Base-by-base conservation (phyloP, 1,139 yeast species). In the Candida sojae region DNA sequence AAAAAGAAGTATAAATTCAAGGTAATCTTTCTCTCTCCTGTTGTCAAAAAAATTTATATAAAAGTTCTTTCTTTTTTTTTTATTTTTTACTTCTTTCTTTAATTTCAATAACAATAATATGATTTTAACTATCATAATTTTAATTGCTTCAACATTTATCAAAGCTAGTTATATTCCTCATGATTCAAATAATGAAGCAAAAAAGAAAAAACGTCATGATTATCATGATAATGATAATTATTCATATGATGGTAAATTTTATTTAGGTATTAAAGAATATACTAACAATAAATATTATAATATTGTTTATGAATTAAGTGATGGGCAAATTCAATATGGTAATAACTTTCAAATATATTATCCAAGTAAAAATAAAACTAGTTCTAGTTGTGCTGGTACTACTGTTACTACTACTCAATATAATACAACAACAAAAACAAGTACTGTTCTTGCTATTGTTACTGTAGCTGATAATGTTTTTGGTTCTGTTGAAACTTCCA, bases 321-420 rank as follows among this genome's bases (percentile, higher is more conserved):
- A 47, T 40, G 49, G 49, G 28, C 49, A 47, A 40, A n/a, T 43
- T 11, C 28, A 35, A 21, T 42, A 47, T 35, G 40, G 45, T 33
- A 36, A 35, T 29, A 29, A 42, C 17, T 13, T 35, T n/a, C 25
- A 37, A 10, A 17, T 17, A 17, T 17, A 2, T 3, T 37, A 32
- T 13, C 44, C 48, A 5, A 34, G 39, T 30, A 32, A 29, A 13
- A 37, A 41, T 30, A n/a, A 35, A 28, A 32, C 13, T 12, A 32
- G 42, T 38, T 10, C 36, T 31, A 21, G 34, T 13, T 34, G 39
- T 36, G 5, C 9, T 25, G 9, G 30, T 11, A 25, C 21, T 23
- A 36, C 39, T n/a, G 29, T 32, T 12, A 30, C 34, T n/a, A 38
- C 35, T 34, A 30, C 43, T n/a, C 29, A 35, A 8, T 37, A 28